Evolutionary conservation across 1,284 basidiomycete genomes (phyloP).

Genomic region (Bjerkandera adusta): DNA sequence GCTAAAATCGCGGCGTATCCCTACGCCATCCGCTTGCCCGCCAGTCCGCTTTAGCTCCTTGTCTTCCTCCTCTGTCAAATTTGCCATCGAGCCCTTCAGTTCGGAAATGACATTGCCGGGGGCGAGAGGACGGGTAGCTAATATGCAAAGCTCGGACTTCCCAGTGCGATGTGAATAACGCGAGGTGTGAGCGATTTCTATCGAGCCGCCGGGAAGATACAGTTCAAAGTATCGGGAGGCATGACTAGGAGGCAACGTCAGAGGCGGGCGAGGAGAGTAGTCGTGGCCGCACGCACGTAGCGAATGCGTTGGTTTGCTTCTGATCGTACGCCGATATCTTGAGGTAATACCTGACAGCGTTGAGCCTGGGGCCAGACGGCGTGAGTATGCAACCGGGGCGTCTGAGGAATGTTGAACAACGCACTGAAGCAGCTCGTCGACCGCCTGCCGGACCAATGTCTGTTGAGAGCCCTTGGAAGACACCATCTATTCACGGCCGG

Average conservation of each 20-base stretch:
- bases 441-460: slow-evolving; percentile 60
- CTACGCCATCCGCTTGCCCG: slow-evolving; percentile 53
- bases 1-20: slow-evolving; percentile 85
- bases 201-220: slow-evolving; percentile 76
- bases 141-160: slow-evolving; percentile 87
- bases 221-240: slow-evolving; percentile 85
- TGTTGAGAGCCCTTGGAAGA: slow-evolving; percentile 49
- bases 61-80: slow-evolving; percentile 80
- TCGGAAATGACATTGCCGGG: slow-evolving; percentile 75
- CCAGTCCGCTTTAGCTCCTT: slow-evolving; percentile 77
- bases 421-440: slow-evolving; percentile 71
- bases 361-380: slow-evolving; percentile 44
- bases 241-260: slow-evolving; percentile 50
- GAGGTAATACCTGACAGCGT: slow-evolving; percentile 72
- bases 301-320: slow-evolving; percentile 83
- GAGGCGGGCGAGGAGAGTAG: slow-evolving; percentile 21
- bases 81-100: slow-evolving; percentile 86
- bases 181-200: slow-evolving; percentile 85
- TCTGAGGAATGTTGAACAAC: slow-evolving; percentile 28
- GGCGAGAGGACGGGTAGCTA: slow-evolving; percentile 74
- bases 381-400: slow-evolving; percentile 20
- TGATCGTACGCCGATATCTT: slow-evolving; percentile 55
- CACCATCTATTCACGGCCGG: slow-evolving; percentile 48
- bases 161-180: slow-evolving; percentile 83
- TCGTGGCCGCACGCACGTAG: slow-evolving; percentile 61